Percentiles rank a stretch among this genome's conserved stretches.
phyloP scores from a whole-genome alignment of 805 yeast genomes.

The Spathaspora girioi region DNA sequence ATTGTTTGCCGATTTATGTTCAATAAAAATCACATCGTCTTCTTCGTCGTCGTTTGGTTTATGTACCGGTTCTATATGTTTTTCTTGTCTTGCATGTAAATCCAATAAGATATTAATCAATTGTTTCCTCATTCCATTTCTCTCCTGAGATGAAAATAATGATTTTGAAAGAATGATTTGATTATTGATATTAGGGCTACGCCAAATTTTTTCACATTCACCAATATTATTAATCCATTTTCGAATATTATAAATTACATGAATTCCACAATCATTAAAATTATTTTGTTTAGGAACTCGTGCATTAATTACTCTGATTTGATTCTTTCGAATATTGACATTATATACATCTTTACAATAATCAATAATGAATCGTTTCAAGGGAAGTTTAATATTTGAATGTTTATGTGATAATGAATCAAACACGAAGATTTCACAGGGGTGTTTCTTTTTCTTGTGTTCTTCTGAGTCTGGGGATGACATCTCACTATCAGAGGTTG shows the following conservation, averaged over 20 bases:
- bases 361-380: constrained; percentile 56
- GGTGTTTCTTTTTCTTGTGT: neutral
- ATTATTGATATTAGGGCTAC: constrained; percentile 8
- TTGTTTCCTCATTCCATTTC: constrained; percentile 24
- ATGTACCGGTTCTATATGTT: neutral
- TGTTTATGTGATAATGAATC: constrained; percentile 75
- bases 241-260: constrained; percentile 70
- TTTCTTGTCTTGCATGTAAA: constrained; percentile 18
- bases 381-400: constrained; percentile 45
- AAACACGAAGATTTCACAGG: constrained; percentile 51
- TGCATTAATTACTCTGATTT: constrained; percentile 47
- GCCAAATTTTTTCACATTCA: constrained; percentile 50
- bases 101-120: constrained; percentile 20
- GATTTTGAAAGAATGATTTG: constrained; percentile 6
- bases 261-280: constrained; percentile 93
- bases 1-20: neutral
- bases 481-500: neutral
- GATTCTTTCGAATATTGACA: constrained; percentile 41
- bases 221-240: constrained; percentile 51
- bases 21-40: constrained; percentile 7
- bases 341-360: constrained; percentile 67
- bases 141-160: constrained; percentile 25
- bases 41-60: constrained; percentile 3
- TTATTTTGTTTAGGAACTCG: constrained; percentile 81
- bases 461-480: neutral